These are phyloP conservation scores for Aspergillus caelatus DNA, from an alignment of 2,329 filamentous ascomycete genomes.

Conservation along the genomic window DNA sequence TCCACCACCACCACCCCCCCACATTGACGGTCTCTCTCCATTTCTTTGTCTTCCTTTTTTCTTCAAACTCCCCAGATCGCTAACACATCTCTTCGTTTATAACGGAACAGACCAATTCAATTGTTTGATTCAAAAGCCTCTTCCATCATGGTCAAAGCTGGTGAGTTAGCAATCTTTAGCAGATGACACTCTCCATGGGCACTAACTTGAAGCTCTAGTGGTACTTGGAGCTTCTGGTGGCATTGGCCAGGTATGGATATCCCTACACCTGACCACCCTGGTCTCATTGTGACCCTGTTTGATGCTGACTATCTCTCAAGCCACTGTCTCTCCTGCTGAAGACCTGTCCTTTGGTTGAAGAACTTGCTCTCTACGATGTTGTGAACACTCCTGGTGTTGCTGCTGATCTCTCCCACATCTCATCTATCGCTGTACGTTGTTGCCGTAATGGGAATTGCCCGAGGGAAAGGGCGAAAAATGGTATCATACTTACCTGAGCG, in stretches of 20 bases:
- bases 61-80: neutral
- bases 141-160: slow-evolving; percentile 54
- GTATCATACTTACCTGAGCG: slow-evolving; percentile 31
- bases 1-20: slow-evolving; percentile 6
- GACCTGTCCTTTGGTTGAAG: slow-evolving; percentile 81
- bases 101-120: neutral
- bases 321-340: slow-evolving; percentile 96
- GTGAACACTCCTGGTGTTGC: slow-evolving; percentile 97
- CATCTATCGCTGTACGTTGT: slow-evolving; percentile 74
- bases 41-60: slow-evolving; percentile 12
- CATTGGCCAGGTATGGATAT: slow-evolving; percentile 80
- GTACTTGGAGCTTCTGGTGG: slow-evolving; percentile 97
- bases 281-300: neutral
- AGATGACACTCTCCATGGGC: neutral
- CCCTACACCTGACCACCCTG: slow-evolving; percentile 33
- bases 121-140: neutral
- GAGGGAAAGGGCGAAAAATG: neutral
- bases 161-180: slow-evolving; percentile 25
- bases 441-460: neutral
- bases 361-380: slow-evolving; percentile 98
- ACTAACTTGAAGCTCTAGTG: slow-evolving; percentile 44
- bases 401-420: slow-evolving; percentile 96
- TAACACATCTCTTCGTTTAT: neutral
- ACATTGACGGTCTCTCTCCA: slow-evolving; percentile 11
- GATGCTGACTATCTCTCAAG: slow-evolving; percentile 50